phyloP scores from a whole-genome alignment of 768 basidiomycete genomes.

The Calvatia gigantea region DNA sequence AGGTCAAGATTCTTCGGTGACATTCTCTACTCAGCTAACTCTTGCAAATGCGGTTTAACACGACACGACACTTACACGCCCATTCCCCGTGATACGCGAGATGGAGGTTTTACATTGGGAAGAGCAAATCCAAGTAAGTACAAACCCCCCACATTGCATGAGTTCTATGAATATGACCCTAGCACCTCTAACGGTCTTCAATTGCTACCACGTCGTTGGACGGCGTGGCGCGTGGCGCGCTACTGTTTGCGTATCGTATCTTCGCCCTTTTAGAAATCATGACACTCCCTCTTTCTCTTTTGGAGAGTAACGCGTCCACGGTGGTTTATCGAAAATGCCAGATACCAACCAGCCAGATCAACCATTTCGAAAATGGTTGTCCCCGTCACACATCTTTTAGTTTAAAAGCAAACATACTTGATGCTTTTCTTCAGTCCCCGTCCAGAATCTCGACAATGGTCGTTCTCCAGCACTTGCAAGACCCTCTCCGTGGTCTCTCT shows the following conservation, averaged over 20 bases:
- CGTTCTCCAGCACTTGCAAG: slow-evolving; percentile 17
- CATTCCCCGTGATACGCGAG: background rate
- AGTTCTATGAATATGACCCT: background rate
- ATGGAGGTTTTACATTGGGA: background rate
- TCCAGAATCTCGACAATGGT: slow-evolving; percentile 19
- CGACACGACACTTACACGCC: no score
- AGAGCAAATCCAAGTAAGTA: slow-evolving; percentile 2
- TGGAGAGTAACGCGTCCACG: slow-evolving; percentile 13
- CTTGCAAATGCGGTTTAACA: background rate
- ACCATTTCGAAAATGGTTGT: slow-evolving; percentile 14
- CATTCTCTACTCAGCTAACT: no score
- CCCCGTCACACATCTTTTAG: slow-evolving; percentile 9
- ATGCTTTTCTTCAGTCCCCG: slow-evolving; percentile 10
- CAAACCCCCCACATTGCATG: background rate
- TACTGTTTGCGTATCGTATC: slow-evolving; percentile 20
- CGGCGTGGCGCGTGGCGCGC: slow-evolving; percentile 15
- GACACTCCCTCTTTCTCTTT: slow-evolving; percentile 12
- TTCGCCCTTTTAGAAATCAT: slow-evolving; percentile 18
- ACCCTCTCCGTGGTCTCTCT: slow-evolving; percentile 30
- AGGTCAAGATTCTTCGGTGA: background rate
- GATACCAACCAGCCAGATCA: slow-evolving; percentile 13
- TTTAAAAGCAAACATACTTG: slow-evolving; percentile 19
- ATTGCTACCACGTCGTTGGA: background rate
- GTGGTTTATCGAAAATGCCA: slow-evolving; percentile 21
- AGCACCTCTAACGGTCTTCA: background rate